Conservation (phyloP, 1,284 basidiomycete genomes). For the Cystobasidium slooffiae region DNA sequence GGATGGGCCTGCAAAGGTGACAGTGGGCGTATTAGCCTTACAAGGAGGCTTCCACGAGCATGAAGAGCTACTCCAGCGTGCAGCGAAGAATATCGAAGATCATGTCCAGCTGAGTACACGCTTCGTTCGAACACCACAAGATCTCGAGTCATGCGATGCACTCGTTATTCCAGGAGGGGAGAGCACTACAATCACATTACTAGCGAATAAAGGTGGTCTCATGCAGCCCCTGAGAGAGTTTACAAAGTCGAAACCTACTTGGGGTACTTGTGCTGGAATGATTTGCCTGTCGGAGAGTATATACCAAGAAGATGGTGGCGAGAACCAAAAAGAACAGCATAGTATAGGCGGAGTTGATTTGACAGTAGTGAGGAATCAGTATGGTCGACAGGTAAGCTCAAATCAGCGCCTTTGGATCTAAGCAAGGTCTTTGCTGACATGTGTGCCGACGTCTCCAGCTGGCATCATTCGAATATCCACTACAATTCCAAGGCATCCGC, state of each 20-base stretch:
- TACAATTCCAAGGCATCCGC: constrained; percentile 69
- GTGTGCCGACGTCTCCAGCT: constrained; percentile 61
- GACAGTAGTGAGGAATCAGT: constrained; percentile 77
- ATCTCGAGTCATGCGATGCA: constrained; percentile 76
- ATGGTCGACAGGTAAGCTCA: constrained; percentile 64
- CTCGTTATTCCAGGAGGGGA: constrained; percentile 89
- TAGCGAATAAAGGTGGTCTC: constrained; percentile 77
- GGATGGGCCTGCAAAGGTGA: constrained; percentile 5
- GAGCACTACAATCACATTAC: constrained; percentile 89
- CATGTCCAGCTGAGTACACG: constrained; percentile 59
- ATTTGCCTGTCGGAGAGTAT: constrained; percentile 79
- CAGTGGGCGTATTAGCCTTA: constrained; percentile 66
- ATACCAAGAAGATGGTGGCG: constrained; percentile 62
- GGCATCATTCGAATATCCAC: constrained; percentile 84
- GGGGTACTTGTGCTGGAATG: constrained; percentile 97
- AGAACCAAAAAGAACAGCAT: constrained; percentile 86
- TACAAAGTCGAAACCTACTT: constrained; percentile 73
- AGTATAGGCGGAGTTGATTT: constrained; percentile 81
- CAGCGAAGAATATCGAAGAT: constrained; percentile 56
- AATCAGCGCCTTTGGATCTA: not conserved
- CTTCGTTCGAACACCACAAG: constrained; percentile 76
- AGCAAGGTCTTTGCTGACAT: not conserved
- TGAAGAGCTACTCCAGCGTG: constrained; percentile 68
- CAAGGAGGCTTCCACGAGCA: constrained; percentile 96
- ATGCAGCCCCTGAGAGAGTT: constrained; percentile 76